phyloP scores from a whole-genome alignment of 352 stramenopile genomes.

The Blastocystis hominis region DNA sequence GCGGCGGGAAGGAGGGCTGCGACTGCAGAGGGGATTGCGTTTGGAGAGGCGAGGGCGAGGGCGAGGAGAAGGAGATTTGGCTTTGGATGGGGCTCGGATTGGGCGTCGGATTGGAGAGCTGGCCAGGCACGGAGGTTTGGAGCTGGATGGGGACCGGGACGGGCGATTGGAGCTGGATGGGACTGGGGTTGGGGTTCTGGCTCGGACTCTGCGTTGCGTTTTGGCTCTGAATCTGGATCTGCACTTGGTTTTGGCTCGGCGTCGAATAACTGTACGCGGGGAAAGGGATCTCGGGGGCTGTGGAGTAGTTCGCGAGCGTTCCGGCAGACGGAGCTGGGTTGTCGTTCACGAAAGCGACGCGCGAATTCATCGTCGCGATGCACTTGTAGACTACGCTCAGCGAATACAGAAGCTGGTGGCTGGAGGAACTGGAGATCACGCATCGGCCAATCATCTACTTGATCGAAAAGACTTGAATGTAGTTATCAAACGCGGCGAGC shows the following conservation, averaged over 20 bases:
- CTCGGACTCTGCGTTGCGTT: too few relatives aligned
- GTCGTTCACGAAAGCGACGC: background rate
- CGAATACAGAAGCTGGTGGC: background rate
- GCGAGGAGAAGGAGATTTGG: too few relatives aligned
- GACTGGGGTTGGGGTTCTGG: too few relatives aligned
- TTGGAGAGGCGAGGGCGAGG: background rate
- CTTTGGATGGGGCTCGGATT: too few relatives aligned
- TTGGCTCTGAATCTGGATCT: too few relatives aligned
- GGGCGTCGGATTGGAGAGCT: too few relatives aligned
- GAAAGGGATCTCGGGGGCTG: background rate
- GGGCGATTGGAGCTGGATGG: too few relatives aligned
- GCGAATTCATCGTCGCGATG: slow-evolving; percentile 1
- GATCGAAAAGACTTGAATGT: background rate
- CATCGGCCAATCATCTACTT: background rate
- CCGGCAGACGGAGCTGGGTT: background rate
- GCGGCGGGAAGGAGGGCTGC: too few relatives aligned
- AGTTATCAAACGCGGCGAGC: background rate
- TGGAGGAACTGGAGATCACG: background rate
- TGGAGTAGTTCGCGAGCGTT: background rate
- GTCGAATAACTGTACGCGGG: too few relatives aligned
- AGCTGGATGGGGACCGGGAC: too few relatives aligned
- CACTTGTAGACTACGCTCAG: background rate
- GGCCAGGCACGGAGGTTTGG: too few relatives aligned
- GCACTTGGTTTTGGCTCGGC: too few relatives aligned
- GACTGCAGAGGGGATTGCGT: background rate